Conservation (phyloP, 768 basidiomycete genomes). For the Psilocybe sp. region DNA sequence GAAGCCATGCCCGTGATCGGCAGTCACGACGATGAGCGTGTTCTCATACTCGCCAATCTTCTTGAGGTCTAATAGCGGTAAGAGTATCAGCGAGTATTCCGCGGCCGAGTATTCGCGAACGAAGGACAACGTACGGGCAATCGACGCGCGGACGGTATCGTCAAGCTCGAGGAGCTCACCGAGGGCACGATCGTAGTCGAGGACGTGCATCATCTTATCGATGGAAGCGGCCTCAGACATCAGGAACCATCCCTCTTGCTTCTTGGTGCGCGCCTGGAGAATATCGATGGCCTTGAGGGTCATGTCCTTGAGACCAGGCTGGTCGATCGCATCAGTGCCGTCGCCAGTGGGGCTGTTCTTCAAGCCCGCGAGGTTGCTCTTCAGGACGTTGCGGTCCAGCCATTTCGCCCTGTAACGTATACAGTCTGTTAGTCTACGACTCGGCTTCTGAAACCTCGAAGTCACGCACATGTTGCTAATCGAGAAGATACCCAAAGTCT, state of each 20-base stretch:
- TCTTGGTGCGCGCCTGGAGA: constrained; percentile 34
- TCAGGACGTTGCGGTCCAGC: constrained; percentile 39
- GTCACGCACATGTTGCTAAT: constrained; percentile 25
- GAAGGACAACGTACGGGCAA: constrained; percentile 29
- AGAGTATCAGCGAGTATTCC: neutral
- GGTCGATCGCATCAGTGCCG: constrained; percentile 37
- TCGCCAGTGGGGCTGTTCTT: constrained; percentile 41
- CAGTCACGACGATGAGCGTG: constrained; percentile 42
- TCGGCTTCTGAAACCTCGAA: neutral
- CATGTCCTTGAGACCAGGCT: constrained; percentile 48
- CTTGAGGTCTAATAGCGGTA: constrained; percentile 31
- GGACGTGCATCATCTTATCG: constrained; percentile 49
- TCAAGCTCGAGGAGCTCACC: constrained; percentile 44
- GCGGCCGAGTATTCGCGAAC: neutral
- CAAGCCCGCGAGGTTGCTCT: constrained; percentile 32
- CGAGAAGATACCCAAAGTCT: constrained; percentile 43
- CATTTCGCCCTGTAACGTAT: constrained; percentile 34
- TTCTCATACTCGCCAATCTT: constrained; percentile 39
- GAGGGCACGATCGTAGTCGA: constrained; percentile 45
- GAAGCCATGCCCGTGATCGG: constrained; percentile 47
- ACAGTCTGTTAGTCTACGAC: neutral
- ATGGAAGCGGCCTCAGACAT: constrained; percentile 47
- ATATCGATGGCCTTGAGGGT: constrained; percentile 45
- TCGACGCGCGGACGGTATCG: constrained; percentile 40
- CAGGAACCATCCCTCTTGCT: constrained; percentile 42